Conservation (phyloP, 306 rosid species). For the Quercus engelmannii region DNA sequence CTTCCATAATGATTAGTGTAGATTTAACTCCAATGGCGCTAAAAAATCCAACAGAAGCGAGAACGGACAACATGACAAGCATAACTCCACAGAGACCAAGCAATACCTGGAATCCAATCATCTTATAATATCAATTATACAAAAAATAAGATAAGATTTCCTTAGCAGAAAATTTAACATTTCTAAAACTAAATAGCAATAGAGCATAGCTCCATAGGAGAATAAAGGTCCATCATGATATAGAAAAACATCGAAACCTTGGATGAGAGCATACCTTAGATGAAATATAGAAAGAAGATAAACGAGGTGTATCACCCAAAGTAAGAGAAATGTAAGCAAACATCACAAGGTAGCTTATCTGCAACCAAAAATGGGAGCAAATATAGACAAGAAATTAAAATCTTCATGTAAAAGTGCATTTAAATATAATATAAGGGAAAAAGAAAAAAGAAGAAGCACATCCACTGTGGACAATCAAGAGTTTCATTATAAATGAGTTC, state of each 20-base stretch:
- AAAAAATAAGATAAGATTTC: neutral
- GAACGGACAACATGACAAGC: slow-evolving; percentile 93
- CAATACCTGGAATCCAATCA: slow-evolving; percentile 60
- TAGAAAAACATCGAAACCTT: neutral
- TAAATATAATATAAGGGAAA: neutral
- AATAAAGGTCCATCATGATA: neutral
- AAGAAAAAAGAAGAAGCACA: neutral
- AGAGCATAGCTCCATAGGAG: neutral
- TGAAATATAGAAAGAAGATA: slow-evolving; percentile 71
- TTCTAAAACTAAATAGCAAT: neutral
- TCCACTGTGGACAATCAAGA: slow-evolving; percentile 12
- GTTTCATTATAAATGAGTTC: neutral
- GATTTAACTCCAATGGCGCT: slow-evolving; percentile 93
- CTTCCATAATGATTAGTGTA: slow-evolving; percentile 96
- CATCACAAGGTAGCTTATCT: slow-evolving; percentile 99
- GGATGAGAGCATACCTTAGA: slow-evolving; percentile 68
- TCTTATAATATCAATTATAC: slow-evolving; percentile 15
- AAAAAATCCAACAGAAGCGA: slow-evolving; percentile 90
- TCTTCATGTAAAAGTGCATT: neutral
- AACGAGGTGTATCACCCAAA: slow-evolving; percentile 76
- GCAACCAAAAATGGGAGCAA: slow-evolving; percentile 35
- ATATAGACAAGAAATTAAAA: slow-evolving; percentile 15
- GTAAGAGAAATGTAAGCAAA: slow-evolving; percentile 96
- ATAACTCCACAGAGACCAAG: slow-evolving; percentile 92
- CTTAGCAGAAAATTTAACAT: neutral